These are phyloP conservation scores for Meyerozyma athensensis DNA, from an alignment of 1,139 yeast species.

Conservation along the genomic window DNA sequence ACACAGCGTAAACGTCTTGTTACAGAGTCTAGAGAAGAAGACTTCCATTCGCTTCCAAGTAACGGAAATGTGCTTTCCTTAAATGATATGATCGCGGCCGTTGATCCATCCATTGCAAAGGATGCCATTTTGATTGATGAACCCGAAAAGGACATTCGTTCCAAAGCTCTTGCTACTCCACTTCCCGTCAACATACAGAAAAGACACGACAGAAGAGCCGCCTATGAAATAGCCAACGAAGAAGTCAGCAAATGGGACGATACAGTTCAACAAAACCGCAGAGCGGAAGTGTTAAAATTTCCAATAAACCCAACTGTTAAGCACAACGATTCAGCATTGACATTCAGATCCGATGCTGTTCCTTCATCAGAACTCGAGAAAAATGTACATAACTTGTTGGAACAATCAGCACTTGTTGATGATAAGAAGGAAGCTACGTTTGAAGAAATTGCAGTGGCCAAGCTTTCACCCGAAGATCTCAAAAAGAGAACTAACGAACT, in stretches of 20 bases:
- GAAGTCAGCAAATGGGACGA: slow-evolving; percentile 90
- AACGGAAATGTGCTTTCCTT: slow-evolving; percentile 56
- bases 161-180: slow-evolving; percentile 67
- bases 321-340: slow-evolving; percentile 49
- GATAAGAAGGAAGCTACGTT: slow-evolving; percentile 75
- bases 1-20: slow-evolving; percentile 38
- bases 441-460: slow-evolving; percentile 83
- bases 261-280: slow-evolving; percentile 69
- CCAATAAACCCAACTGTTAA: slow-evolving; percentile 47
- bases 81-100: slow-evolving; percentile 69
- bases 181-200: slow-evolving; percentile 82
- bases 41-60: slow-evolving; percentile 66
- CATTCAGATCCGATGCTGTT: slow-evolving; percentile 43
- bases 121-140: slow-evolving; percentile 50
- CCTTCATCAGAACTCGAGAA: slow-evolving; percentile 63
- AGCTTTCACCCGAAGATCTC: slow-evolving; percentile 76
- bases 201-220: slow-evolving; percentile 83
- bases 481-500: slow-evolving; percentile 74
- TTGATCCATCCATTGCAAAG: slow-evolving; percentile 41
- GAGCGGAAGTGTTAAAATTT: slow-evolving; percentile 80
- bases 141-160: slow-evolving; percentile 25
- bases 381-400: slow-evolving; percentile 57
- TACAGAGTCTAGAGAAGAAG: slow-evolving; percentile 58
- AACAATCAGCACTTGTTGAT: slow-evolving; percentile 63
- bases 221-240: slow-evolving; percentile 81